Evolutionary conservation across 2,329 filamentous ascomycete genomes (phyloP), one percentile per base, ranked within the genome.

Genomic region (Laburnicola sp.): DNA sequence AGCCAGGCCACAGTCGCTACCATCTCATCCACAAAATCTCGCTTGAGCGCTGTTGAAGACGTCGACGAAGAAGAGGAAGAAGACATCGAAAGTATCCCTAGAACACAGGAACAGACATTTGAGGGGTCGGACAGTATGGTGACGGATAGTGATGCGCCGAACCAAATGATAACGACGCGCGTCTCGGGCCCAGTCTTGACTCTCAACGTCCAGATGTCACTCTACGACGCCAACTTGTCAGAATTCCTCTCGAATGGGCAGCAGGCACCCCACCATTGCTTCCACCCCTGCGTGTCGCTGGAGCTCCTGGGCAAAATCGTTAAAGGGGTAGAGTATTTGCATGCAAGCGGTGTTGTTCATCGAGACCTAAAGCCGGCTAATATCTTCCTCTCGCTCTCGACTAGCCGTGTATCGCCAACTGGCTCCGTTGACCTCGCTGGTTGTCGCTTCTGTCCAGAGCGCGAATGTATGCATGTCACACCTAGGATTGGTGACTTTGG

Each of bases 401-500:
- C 62, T 3, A 64, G 68, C 26, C 66, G 56, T 23, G 56, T 59
- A 9, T 64, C 63, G 38, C 72, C 74, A 0, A 68, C 76, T 3
- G 77, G 80, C 16, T 77, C 74, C 21, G 72, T 80, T n/a, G 71
- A 80, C 37, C 60, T 80, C 1, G 71, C 74, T 1, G 66, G 59
- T 0, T 85, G 82, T 58, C 58, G 61, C 7, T 58, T 74, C 1
- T 87, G 83, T 51, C 51, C 62, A 2, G 51, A 53, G 4, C 54
- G 63, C 6, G 60, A 61, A 2, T 59, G 62, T 22, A 60, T 76
- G 10, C 80, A 79, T 51, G 71, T 83, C 28, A 80, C 78, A 34
- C 82, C 86, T 8, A 79, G 83, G 3, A 87, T 88, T 46, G 86
- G 85, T 2, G 86, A 88, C 62, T 88, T 88, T 60, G 86, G 86